Evolutionary conservation across 2,329 filamentous ascomycete species (phyloP).

Genomic region (Atkinsonella hypoxylon): DNA sequence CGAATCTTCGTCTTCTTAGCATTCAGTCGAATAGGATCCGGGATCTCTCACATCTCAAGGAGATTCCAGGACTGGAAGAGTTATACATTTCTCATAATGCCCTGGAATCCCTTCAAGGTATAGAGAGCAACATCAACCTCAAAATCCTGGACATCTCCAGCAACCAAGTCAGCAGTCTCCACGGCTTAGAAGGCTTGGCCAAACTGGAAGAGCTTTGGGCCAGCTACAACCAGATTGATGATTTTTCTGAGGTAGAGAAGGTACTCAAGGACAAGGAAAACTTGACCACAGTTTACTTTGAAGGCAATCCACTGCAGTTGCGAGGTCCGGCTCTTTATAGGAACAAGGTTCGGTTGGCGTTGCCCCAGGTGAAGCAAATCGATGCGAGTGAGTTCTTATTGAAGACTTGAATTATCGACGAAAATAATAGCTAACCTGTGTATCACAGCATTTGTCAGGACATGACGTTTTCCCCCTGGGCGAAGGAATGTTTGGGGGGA

Average conservation of each 20-base stretch:
- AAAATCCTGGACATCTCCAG: slow-evolving; percentile 79
- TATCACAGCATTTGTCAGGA: slow-evolving; percentile 8
- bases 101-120: slow-evolving; percentile 63
- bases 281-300: slow-evolving; percentile 87
- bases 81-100: slow-evolving; percentile 93
- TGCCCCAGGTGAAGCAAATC: slow-evolving; percentile 85
- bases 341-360: slow-evolving; percentile 79
- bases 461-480: neutral
- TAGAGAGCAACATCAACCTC: slow-evolving; percentile 55
- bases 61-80: slow-evolving; percentile 70
- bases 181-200: slow-evolving; percentile 54
- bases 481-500: neutral
- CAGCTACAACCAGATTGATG: slow-evolving; percentile 70
- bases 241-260: slow-evolving; percentile 73
- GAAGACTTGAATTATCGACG: neutral
- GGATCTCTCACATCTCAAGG: slow-evolving; percentile 61
- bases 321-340: slow-evolving; percentile 73
- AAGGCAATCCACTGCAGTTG: slow-evolving; percentile 82
- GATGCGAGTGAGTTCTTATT: slow-evolving; percentile 75
- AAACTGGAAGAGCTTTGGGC: slow-evolving; percentile 90
- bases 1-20: slow-evolving; percentile 75
- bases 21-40: slow-evolving; percentile 92
- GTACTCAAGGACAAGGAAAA: slow-evolving; percentile 67
- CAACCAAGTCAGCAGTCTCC: slow-evolving; percentile 67
- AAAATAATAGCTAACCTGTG: neutral